Evolutionary conservation across 169 alveolate genomes (phyloP).

Genomic region (Eimeria falciformis): DNA sequence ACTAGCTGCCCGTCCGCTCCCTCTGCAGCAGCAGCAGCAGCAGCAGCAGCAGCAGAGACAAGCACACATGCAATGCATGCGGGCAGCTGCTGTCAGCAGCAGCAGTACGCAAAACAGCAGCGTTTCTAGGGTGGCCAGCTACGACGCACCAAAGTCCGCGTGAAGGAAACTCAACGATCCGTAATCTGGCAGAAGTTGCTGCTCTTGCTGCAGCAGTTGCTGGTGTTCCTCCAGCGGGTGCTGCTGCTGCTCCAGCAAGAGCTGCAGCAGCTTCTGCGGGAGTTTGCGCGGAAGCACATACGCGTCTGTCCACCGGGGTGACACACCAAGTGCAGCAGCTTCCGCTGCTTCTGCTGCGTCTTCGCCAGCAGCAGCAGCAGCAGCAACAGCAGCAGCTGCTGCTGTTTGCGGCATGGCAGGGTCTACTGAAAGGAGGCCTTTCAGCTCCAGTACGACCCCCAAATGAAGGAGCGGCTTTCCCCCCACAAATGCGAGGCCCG

Average conservation of each 20-base stretch:
- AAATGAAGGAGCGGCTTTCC: not conserved
- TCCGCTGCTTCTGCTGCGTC: not conserved
- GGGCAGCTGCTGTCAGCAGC: not conserved
- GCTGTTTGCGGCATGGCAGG: not conserved
- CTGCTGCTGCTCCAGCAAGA: not conserved
- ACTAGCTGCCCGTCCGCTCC: conserved; percentile 41
- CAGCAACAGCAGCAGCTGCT: not conserved
- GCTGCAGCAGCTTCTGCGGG: not conserved
- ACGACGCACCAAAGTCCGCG: conserved; percentile 16
- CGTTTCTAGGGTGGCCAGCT: not conserved
- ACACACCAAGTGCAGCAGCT: not conserved
- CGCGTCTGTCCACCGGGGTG: conserved; percentile 30
- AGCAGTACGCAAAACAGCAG: not conserved
- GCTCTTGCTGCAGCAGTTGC: conserved; percentile 5
- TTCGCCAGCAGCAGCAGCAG: not conserved
- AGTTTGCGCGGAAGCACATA: conserved; percentile 27
- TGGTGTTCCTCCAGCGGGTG: not conserved
- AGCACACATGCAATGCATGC: not conserved
- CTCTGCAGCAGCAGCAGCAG: conserved; percentile 30
- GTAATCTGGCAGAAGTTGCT: conserved; percentile 2
- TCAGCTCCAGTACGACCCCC: conserved; percentile 14
- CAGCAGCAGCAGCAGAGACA: conserved; percentile 29
- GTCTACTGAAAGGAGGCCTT: not conserved
- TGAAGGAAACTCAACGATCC: conserved; percentile 25
- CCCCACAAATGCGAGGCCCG: not conserved